Conservation (phyloP, 495 filamentous ascomycete species). For the Talaromyces wortmannii region DNA sequence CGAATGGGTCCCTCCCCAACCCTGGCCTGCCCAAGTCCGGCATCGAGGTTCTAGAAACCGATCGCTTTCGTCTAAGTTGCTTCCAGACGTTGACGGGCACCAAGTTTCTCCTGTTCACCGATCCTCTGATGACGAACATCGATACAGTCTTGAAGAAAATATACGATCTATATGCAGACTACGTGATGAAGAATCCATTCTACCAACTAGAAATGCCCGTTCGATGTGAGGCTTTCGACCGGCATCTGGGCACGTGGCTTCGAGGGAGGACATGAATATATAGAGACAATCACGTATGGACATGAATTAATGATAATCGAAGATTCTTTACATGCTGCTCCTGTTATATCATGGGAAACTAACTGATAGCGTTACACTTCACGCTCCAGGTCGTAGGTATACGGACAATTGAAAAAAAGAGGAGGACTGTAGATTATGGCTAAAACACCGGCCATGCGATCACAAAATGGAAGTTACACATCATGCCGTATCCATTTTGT, state of each 20-base stretch:
- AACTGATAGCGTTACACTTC: neutral
- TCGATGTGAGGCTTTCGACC: slow-evolving; percentile 87
- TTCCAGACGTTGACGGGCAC: slow-evolving; percentile 91
- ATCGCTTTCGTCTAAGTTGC: slow-evolving; percentile 88
- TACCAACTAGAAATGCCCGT: slow-evolving; percentile 98
- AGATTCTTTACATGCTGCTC: neutral
- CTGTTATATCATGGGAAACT: slow-evolving; percentile 1
- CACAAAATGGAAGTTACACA: neutral
- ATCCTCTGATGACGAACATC: slow-evolving; percentile 81
- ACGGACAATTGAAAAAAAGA: neutral
- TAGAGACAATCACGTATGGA: neutral
- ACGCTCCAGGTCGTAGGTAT: neutral
- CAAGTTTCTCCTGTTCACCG: slow-evolving; percentile 94
- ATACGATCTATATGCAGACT: slow-evolving; percentile 94
- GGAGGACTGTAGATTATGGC: neutral
- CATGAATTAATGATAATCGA: slow-evolving; percentile 12
- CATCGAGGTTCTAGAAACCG: slow-evolving; percentile 84
- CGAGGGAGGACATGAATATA: slow-evolving; percentile 24
- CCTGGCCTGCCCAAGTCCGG: slow-evolving; percentile 50
- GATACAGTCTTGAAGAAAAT: slow-evolving; percentile 74
- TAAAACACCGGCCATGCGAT: neutral
- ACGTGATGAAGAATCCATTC: slow-evolving; percentile 99
- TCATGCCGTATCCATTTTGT: slow-evolving; percentile 68
- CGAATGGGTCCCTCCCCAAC: slow-evolving; percentile 34
- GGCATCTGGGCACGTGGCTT: slow-evolving; percentile 57